Evolutionary conservation across 2,329 filamentous ascomycete species (phyloP).

Genomic region (Trichoderma sp.): DNA sequence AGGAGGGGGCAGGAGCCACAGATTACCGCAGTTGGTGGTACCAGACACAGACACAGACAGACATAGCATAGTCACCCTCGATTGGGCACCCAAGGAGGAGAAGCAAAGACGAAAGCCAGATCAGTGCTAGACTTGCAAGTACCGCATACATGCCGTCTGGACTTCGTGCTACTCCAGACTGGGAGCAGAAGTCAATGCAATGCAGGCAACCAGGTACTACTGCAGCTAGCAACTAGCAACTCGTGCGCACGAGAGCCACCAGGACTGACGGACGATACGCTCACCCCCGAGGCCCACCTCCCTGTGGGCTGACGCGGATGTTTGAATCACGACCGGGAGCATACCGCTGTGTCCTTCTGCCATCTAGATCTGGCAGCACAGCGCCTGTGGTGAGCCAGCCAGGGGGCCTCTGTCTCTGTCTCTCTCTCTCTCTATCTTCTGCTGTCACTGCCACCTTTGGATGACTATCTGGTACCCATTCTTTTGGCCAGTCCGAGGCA

Average conservation of each 20-base stretch:
- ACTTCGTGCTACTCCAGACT: slow-evolving; percentile 13
- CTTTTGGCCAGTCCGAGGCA: background rate
- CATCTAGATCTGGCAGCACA: slow-evolving; percentile 15
- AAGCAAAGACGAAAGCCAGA: background rate
- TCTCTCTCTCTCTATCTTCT: background rate
- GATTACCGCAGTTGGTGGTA: background rate
- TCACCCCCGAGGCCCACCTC: background rate
- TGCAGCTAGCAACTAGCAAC: slow-evolving; percentile 12
- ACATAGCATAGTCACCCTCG: background rate
- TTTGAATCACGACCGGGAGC: slow-evolving; percentile 4
- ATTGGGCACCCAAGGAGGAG: background rate
- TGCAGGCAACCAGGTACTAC: slow-evolving; percentile 17
- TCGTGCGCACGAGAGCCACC: slow-evolving; percentile 10
- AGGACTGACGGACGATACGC: background rate
- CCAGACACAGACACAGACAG: background rate
- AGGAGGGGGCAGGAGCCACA: background rate
- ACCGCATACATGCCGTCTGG: background rate
- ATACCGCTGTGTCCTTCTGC: background rate
- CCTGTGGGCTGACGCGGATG: slow-evolving; percentile 9
- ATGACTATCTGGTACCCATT: background rate
- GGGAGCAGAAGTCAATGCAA: slow-evolving; percentile 13
- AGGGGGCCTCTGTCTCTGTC: background rate
- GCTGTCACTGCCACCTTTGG: background rate
- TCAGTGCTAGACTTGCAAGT: background rate
- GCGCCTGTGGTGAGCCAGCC: background rate